Evolutionary conservation across 495 filamentous ascomycete species (phyloP), one percentile per base, ranked within the genome.

Genomic region (Tuber borchii): DNA sequence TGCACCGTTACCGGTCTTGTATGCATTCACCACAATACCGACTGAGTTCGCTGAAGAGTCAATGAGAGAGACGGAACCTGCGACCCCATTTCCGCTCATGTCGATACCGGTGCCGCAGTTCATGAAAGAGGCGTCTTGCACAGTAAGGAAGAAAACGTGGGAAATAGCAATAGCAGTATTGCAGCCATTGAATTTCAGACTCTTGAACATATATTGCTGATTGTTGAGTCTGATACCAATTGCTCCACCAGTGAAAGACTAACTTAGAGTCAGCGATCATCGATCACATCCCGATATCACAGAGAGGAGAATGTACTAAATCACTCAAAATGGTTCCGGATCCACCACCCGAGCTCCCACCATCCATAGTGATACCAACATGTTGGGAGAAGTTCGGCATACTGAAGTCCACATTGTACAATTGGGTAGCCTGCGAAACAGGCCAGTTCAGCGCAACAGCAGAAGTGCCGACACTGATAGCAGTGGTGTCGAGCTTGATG

Each of bases 121-220:
- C 79, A 87, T 86, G 80, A 93, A 79, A 88, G 74, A 92, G 86
- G 44, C 87, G 88, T 42, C 87, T 88, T 42, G 84, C 76, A 48
- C 87, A 88, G 78, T 89, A 87, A 78, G 83, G 84, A 79, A 90
- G 70, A 87, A 89, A 4, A 90, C 87, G 70, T 89, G 88, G 39
- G 86, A 87, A 71, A 90, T 89, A 51, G 87, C 87, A 43, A 89
- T 90, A 6, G 87, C 88, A 17, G 89, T 85, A 46, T 90, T 86
- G 76, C 88, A 88, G 80, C 87, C 85, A 78, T 87, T 86, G 83
- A 95, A 91, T 17, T 84, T 87, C 34, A 95, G 46, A 82, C 93
- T 93, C 43, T 91, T 87, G 86, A 91, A 92, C 0, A 92, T 94
- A 75, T 90, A 95, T 82, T 95, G 93, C 84, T 95, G 92, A 79